Percentiles rank a stretch among this genome's conserved stretches.
phyloP scores from a whole-genome alignment of 768 basidiomycete genomes.

The Amanita exitialis region DNA sequence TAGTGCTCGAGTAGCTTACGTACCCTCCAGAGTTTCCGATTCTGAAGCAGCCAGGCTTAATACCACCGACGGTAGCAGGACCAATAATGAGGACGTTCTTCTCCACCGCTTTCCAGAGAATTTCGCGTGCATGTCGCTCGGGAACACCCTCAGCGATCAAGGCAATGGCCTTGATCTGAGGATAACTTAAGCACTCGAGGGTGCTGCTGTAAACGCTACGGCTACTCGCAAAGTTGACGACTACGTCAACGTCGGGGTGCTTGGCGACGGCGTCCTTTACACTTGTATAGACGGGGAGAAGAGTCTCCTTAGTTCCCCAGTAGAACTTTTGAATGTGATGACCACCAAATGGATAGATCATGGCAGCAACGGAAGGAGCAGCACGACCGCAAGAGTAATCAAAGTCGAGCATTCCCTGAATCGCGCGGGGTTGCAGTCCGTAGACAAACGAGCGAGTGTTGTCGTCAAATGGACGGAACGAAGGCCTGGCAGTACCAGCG shows the following conservation, averaged over 20 bases:
- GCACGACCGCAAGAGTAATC: conserved; percentile 95
- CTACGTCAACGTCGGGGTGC: conserved; percentile 93
- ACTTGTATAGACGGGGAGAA: conserved; percentile 93
- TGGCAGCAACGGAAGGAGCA: conserved; percentile 90
- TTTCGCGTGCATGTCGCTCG: conserved; percentile 93
- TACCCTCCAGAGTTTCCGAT: conserved; percentile 98
- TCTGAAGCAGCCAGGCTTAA: conserved; percentile 99
- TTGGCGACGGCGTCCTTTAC: conserved; percentile 87
- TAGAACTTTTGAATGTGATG: conserved; percentile 99
- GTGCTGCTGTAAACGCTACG: conserved; percentile 94
- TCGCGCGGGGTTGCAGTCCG: conserved; percentile 97
- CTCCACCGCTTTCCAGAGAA: conserved; percentile 78
- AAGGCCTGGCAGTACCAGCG: conserved; percentile 43
- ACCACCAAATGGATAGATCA: conserved; percentile 99
- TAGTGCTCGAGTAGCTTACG: conserved; percentile 15
- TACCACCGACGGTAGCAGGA: conserved; percentile 97
- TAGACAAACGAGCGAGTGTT: conserved; percentile 96
- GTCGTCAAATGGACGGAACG: conserved; percentile 88
- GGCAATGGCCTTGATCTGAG: conserved; percentile 57
- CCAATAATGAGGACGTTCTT: conserved; percentile 88
- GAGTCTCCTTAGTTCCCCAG: conserved; percentile 99
- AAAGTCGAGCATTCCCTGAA: conserved; percentile 95
- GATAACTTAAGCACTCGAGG: conserved; percentile 72
- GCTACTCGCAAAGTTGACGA: conserved; percentile 95
- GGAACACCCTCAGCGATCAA: conserved; percentile 99